Evolutionary conservation across 78 protist genomes (phyloP), one percentile per base, ranked within the genome.

Genomic region (Dictyostelium firmibasis): DNA sequence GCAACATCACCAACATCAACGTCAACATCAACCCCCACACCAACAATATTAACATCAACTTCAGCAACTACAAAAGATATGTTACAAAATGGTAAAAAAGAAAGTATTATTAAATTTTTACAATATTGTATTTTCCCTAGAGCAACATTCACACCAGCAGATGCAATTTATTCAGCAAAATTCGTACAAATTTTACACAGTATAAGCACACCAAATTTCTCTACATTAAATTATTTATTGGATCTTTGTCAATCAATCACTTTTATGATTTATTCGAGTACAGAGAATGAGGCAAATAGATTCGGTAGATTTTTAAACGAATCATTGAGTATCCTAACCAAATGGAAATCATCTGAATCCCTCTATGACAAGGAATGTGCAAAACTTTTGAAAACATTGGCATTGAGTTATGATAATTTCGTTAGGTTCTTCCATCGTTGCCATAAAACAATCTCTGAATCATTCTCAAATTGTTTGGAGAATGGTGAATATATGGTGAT

Each of bases 51-150:
- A 3, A 16, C 67, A 20, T 14, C 67, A 5, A 27, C 75, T 0
- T 3, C 75, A 3, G 7, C 75, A 25, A 18, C 20, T 14, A 31
- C 38, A 29, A 31, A 31, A 27, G 79, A 31, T 72, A 67, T 11
- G 31, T 27, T 67, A 27, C 31, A 60, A 25, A n/a, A 44, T 27
- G 16, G 35, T 44, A 38, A 38, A n/a, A 50, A 35, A 57, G 86
- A 82, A 33, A n/a, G 47, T 29, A 43, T 76, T n/a, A 57, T 78
- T 13, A 67, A 94, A 18, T 86, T 94, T 27, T 50, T 94, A 50
- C 92, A 83, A 33, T 69, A 87, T 35, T 94, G 96, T 86, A 16
- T 94, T 5, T 85, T 81, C 9, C 96, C 96, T 53, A 78, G 96
- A 60, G 85, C 96, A 16, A 75, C 84, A 4, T 79, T 94, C 8